Base-by-base conservation (phyloP, 2,329 filamentous ascomycete genomes). In the Aureobasidium musti region DNA sequence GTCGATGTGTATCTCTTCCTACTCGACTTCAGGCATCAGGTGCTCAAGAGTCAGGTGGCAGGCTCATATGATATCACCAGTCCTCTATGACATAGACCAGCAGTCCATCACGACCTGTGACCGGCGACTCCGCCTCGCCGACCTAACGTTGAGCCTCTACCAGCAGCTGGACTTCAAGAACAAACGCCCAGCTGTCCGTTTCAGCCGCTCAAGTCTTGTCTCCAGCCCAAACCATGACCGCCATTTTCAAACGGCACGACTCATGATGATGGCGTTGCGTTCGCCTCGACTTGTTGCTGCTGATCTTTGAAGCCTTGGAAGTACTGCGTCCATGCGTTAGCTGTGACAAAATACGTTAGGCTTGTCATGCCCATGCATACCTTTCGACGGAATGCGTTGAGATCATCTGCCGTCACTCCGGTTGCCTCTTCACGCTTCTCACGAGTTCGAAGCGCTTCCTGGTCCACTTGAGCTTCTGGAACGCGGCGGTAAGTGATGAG, bases 401-500 rank as follows among this genome's bases (percentile, higher is more conserved):
- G 74, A 45, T 90, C 87, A 77, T 90, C 83, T 1, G 89, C 89
- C 26, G 78, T 84, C 11, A 78, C 77, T 2, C 83, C 84, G 50
- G 73, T 73, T 47, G 75, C 77, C 53, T 79, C 74, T 71, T 60
- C 68, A 63, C 73, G 73, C 69, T 75, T 69, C 54, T 67, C 73
- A 63, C 67, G 65, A 67, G 41, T 54, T 14, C 70, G 50, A 56
- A 76, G 49, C n/a, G 64, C 69, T 6, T 71, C 71, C 65, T 68
- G 56, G 28, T 78, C 82, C 8, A 91, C 82, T 39, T 78, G 73
- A 2, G 66, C 79, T 71, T 91, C 87, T 0, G 85, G 82, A 23
- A 91, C 80, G 63, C 92, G 86, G 52, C 87, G 84, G 77, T 98
- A 98, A 0, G 92, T 96, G 63, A 98, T 89, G 41, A 99, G 82